phyloP scores from a whole-genome alignment of 1,284 basidiomycete species.

The Malassezia slooffiae region DNA sequence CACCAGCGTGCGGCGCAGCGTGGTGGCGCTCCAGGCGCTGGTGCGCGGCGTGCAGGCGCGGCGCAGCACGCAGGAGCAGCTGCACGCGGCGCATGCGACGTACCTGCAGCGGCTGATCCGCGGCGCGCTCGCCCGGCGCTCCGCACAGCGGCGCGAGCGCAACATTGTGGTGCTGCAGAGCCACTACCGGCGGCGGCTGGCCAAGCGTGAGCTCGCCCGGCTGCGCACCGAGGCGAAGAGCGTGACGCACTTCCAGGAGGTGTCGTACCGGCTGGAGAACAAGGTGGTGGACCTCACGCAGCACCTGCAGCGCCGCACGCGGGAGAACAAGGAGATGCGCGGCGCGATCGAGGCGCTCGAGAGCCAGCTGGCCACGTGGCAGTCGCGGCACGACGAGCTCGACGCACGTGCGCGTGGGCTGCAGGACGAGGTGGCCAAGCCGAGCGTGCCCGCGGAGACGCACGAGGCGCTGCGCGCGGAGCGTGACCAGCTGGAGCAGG shows the following conservation, averaged over 20 bases:
- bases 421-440: conserved; percentile 60
- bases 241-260: conserved; percentile 96
- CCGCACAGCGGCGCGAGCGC: background rate
- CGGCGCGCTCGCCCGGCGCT: conserved; percentile 61
- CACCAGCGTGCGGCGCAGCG: conserved; percentile 56
- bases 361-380: conserved; percentile 72
- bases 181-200: conserved; percentile 76
- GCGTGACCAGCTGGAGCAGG: conserved; percentile 71
- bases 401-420: conserved; percentile 66
- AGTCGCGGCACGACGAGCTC: conserved; percentile 76
- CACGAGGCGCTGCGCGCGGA: conserved; percentile 66
- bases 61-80: conserved; percentile 56
- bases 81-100: conserved; percentile 60
- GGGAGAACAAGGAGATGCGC: conserved; percentile 78
- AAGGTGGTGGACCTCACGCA: conserved; percentile 99
- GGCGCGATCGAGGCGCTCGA: conserved; percentile 66
- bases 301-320: conserved; percentile 76
- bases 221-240: conserved; percentile 87
- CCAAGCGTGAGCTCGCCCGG: conserved; percentile 69
- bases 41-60: conserved; percentile 72
- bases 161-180: conserved; percentile 79
- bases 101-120: conserved; percentile 74
- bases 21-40: conserved; percentile 69
- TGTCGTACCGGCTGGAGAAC: conserved; percentile 94
- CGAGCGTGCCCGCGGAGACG: conserved; percentile 63